These are phyloP conservation scores for Whalleya microplaca DNA, from an alignment of 2,329 filamentous ascomycete genomes.

Conservation along the genomic window DNA sequence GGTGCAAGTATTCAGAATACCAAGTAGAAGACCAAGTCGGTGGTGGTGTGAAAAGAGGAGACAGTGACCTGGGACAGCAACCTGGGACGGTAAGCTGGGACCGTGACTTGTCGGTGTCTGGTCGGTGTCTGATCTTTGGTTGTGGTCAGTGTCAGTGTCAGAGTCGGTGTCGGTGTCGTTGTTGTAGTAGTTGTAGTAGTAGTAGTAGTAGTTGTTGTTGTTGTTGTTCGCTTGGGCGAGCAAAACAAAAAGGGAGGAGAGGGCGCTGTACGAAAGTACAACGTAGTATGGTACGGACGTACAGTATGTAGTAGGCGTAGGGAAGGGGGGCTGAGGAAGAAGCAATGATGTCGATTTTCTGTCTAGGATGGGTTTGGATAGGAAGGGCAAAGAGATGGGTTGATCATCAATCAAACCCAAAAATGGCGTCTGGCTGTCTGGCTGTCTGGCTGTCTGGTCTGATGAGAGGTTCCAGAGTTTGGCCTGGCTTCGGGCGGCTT, in stretches of 20 bases:
- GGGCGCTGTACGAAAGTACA: constrained; percentile 7
- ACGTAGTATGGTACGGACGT: no score
- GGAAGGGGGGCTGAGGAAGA: constrained; percentile 20
- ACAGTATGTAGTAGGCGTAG: no score
- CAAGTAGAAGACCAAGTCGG: no score
- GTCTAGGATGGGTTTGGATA: constrained; percentile 8
- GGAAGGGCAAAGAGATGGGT: constrained; percentile 17
- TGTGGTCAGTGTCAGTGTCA: no score
- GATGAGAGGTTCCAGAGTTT: not conserved
- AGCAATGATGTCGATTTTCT: constrained; percentile 24
- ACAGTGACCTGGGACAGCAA: not conserved
- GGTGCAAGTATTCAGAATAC: no score
- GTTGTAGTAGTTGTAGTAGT: no score
- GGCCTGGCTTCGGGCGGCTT: not conserved
- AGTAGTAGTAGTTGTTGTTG: no score
- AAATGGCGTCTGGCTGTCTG: not conserved
- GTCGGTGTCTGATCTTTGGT: no score
- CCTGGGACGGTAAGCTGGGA: not conserved
- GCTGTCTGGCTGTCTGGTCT: no score
- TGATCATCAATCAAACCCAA: constrained; percentile 21
- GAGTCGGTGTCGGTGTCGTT: constrained; percentile 2
- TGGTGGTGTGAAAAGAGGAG: constrained; percentile 21
- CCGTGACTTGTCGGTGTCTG: constrained; percentile 11
- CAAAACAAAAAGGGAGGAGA: constrained; percentile 1
- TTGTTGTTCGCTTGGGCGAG: no score